Evolutionary conservation across 1,139 yeast genomes (phyloP), one percentile per base, ranked within the genome.

Genomic region (Scheffersomyces illinoinensis): DNA sequence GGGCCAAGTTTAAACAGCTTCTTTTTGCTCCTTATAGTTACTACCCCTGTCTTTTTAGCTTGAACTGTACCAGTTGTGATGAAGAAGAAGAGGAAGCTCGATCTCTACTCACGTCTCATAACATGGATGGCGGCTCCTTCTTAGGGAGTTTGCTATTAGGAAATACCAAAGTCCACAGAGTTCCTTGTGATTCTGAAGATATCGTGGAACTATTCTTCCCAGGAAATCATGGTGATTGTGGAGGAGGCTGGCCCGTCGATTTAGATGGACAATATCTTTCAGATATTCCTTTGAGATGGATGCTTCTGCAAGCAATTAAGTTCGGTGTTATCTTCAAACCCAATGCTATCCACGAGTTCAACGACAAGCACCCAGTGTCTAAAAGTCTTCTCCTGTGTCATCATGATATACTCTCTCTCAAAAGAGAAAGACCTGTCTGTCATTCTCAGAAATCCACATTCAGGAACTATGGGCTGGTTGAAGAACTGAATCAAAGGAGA

Each of bases 171-270:
- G 10, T 12, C 43, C 43, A 33, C 43, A 48, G 51, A n/a, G 21
- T 48, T 5, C 51, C 51, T 14, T 20, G 51, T 20, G 51, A 48
- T 26, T 69, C 71, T 33, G 62, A 65, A 24, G 88, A 85, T 66
- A 64, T 84, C 21, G 64, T 81, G 7, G 89, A 86, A 66, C 69
- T 83, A 54, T 87, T 88, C 87, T 88, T 87, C 65, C 84, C 89
- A 0, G 91, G 91, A 0, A 85, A 85, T 66, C 91, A 87, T 69
- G 78, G 88, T 3, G 91, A 87, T 68, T 72, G 85, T 60, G 91
- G 91, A 2, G 91, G 91, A 3, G 89, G 89, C 4, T 85, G 87
- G 85, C 69, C 74, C 1, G 71, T 77, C 4, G 84, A 82, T 63
- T 58, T 65, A 2, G 66, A 74, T 52, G 68, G 68, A 6, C 72